Conservation (phyloP, 345 rosid genomes). For the Populus tremula region DNA sequence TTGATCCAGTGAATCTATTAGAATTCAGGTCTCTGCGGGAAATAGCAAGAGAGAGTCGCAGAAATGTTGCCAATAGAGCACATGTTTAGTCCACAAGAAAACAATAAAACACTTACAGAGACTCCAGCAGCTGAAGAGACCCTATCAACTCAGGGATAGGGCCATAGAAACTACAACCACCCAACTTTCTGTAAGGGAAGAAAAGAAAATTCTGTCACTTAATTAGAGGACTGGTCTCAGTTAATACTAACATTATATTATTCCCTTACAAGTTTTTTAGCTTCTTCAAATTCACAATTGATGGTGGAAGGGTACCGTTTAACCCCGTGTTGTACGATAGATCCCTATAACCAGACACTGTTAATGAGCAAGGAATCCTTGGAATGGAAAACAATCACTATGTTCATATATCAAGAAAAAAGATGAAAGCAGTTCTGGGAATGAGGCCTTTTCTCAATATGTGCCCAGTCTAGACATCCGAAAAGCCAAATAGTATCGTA, state of each 20-base stretch:
- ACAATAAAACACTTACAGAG: conserved; percentile 46
- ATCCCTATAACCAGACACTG: conserved; percentile 51
- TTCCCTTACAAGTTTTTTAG: conserved; percentile 62
- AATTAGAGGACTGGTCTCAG: conserved; percentile 1
- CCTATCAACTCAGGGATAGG: conserved; percentile 68
- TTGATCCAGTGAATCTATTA: conserved; percentile 64
- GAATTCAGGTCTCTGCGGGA: conserved; percentile 65
- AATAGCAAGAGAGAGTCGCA: conserved; percentile 8
- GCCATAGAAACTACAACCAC: conserved; percentile 71
- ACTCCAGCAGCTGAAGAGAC: conserved; percentile 40
- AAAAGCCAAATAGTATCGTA: background rate
- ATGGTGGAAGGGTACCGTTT: conserved; percentile 57
- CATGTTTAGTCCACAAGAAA: background rate
- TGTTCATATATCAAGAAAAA: background rate
- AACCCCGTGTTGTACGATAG: conserved; percentile 63
- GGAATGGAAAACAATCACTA: background rate
- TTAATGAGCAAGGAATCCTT: conserved; percentile 9
- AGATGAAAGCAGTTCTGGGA: background rate
- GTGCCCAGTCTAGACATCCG: too few species aligned
- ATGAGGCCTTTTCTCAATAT: too few species aligned
- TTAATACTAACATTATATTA: background rate
- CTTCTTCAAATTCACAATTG: conserved; percentile 54
- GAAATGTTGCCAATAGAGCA: background rate
- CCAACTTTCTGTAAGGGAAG: conserved; percentile 50
- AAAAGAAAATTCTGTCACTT: background rate